Percentiles rank a stretch among this genome's conserved stretches.
Evolutionary conservation across 257 asterid species (phyloP).

Genomic region (Nicotiana otophora): DNA sequence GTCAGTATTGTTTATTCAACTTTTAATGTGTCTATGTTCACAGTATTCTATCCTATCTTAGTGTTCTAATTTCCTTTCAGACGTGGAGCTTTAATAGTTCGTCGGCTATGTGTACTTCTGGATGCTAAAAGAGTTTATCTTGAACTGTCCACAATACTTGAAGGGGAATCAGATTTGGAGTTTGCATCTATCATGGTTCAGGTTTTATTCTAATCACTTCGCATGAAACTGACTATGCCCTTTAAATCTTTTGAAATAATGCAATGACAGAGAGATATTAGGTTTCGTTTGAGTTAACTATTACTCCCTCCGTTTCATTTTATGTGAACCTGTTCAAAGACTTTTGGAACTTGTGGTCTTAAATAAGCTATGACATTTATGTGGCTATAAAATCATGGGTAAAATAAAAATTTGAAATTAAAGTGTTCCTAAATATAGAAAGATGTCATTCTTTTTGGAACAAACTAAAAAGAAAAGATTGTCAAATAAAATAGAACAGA

Average conservation of each 20-base stretch:
- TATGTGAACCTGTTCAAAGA: too few relatives aligned
- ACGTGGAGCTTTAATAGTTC: constrained; percentile 92
- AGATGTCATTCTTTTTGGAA: too few relatives aligned
- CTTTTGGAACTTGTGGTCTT: too few relatives aligned
- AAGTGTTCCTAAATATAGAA: neutral
- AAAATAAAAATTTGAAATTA: neutral
- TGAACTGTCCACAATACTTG: constrained; percentile 80
- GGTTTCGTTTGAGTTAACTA: too few relatives aligned
- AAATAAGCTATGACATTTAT: too few relatives aligned
- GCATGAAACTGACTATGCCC: too few relatives aligned
- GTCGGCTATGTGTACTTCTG: constrained; percentile 86
- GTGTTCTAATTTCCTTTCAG: constrained; percentile 32
- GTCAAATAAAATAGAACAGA: too few relatives aligned
- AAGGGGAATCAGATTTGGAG: constrained; percentile 84
- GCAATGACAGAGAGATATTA: neutral
- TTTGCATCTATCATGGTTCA: constrained; percentile 92
- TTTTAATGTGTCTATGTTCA: too few relatives aligned
- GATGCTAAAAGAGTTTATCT: constrained; percentile 90
- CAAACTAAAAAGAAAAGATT: too few relatives aligned
- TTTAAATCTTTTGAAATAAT: too few relatives aligned
- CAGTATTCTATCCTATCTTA: neutral
- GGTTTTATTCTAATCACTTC: constrained; percentile 27
- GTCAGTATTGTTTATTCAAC: constrained; percentile 33
- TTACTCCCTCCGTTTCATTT: too few relatives aligned
- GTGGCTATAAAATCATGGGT: too few relatives aligned